These are phyloP conservation scores for Trichosanthes truncata DNA, from an alignment of 306 rosid species.

Conservation along the genomic window DNA sequence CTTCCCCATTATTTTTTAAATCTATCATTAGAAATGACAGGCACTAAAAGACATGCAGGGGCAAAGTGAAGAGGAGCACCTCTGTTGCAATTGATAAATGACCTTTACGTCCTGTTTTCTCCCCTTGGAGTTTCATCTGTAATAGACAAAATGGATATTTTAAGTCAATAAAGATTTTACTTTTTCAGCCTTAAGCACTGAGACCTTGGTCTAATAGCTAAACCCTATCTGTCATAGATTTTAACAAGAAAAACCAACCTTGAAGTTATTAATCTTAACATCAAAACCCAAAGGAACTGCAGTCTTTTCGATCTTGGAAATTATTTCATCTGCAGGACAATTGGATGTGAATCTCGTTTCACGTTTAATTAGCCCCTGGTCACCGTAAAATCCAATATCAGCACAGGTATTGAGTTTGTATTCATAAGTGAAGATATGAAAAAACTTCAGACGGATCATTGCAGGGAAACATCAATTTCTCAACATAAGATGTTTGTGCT, in stretches of 20 bases:
- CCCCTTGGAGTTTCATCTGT: constrained; percentile 88
- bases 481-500: background rate
- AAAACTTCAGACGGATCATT: background rate
- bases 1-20: background rate
- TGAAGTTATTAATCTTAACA: constrained; percentile 77
- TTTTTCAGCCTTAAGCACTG: background rate
- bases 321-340: constrained; percentile 74
- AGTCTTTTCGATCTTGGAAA: constrained; percentile 66
- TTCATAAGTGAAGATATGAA: background rate
- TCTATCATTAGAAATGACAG: constrained; percentile 3
- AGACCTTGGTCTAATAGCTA: background rate
- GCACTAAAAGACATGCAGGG: background rate
- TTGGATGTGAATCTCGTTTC: constrained; percentile 91
- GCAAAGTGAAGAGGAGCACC: constrained; percentile 28
- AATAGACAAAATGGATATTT: constrained; percentile 1
- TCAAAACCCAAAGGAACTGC: constrained; percentile 85
- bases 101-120: constrained; percentile 86
- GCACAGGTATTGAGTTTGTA: background rate
- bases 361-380: constrained; percentile 73
- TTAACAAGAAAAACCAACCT: constrained; percentile 36
- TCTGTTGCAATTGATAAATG: constrained; percentile 83
- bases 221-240: background rate
- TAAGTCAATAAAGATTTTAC: background rate
- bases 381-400: background rate
- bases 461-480: background rate